Conservation (phyloP, 1,139 yeast genomes). For the Lodderomyces oxycetoniae region DNA sequence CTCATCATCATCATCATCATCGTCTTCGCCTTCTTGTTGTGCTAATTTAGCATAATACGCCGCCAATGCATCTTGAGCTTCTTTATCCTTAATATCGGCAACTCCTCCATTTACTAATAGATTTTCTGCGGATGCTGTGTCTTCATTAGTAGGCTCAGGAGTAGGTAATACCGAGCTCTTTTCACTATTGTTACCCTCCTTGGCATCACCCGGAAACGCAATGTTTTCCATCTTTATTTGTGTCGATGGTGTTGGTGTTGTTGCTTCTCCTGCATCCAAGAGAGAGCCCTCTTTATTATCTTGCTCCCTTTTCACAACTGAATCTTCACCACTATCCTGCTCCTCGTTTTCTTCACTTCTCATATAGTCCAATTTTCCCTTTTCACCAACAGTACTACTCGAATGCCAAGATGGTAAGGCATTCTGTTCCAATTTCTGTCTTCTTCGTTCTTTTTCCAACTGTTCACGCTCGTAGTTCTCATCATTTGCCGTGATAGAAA, state of each 20-base stretch:
- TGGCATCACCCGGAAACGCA: constrained; percentile 7
- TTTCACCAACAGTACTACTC: constrained; percentile 73
- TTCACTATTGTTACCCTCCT: constrained; percentile 1
- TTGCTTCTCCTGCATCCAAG: constrained; percentile 1
- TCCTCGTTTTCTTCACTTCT: constrained; percentile 14
- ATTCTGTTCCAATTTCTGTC: constrained; percentile 76
- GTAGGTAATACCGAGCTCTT: constrained; percentile 6
- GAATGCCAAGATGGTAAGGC: constrained; percentile 97
- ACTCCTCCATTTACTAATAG: constrained; percentile 2
- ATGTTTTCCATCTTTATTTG: constrained; percentile 10
- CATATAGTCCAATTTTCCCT: constrained; percentile 22
- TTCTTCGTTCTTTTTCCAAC: constrained; percentile 65
- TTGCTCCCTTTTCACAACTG: constrained; percentile 5
- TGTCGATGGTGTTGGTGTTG: neutral
- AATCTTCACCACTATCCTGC: neutral
- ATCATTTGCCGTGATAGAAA: constrained; percentile 86
- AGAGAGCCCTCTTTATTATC: constrained; percentile 7
- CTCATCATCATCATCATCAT: constrained; percentile 59
- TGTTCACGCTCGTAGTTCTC: constrained; percentile 68
- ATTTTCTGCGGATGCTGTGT: constrained; percentile 4
- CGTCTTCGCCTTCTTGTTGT: constrained; percentile 57
- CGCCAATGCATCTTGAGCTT: constrained; percentile 73
- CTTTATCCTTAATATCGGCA: constrained; percentile 47
- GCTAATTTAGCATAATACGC: constrained; percentile 74
- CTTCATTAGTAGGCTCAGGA: constrained; percentile 7